A percentile compares a stretch with the other conserved stretches of the same genome.
phyloP scores from a whole-genome alignment of 1,139 yeast genomes.

The Geotrichum citri-aurantii region DNA sequence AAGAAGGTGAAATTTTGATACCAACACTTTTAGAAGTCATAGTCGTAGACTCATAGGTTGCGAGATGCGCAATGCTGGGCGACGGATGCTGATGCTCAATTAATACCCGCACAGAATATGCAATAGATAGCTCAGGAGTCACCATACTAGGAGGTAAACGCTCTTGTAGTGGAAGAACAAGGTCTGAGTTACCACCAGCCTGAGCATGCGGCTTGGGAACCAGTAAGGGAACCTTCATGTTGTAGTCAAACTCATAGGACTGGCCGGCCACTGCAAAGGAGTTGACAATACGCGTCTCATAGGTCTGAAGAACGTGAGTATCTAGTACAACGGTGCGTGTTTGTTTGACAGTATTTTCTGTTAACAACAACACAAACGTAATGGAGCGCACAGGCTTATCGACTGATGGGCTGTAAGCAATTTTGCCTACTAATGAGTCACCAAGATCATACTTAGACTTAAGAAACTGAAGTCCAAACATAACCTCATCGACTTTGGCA shows the following conservation, averaged over 20 bases:
- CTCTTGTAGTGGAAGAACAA: conserved; percentile 7
- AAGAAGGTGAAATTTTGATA: conserved; percentile 6
- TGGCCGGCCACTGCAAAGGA: conserved; percentile 1
- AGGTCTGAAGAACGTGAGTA: background rate
- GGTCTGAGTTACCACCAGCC: background rate
- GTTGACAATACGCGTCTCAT: background rate
- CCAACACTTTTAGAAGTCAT: background rate
- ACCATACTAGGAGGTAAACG: conserved; percentile 6
- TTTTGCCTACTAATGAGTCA: conserved; percentile 2
- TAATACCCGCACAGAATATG: conserved; percentile 5
- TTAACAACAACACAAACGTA: background rate
- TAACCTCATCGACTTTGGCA: background rate
- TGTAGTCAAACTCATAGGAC: conserved; percentile 1
- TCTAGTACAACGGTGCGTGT: conserved; percentile 2
- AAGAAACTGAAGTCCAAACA: background rate
- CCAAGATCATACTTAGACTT: conserved; percentile 4
- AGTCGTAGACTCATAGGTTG: background rate
- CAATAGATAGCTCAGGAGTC: background rate
- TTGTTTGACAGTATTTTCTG: conserved; percentile 1
- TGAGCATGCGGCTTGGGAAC: background rate
- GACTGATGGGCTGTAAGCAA: background rate
- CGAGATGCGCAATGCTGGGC: background rate
- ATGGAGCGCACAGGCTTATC: conserved; percentile 1
- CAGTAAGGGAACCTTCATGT: conserved; percentile 6
- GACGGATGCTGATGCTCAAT: conserved; percentile 1